These are phyloP conservation scores for Rhinocladiella mackenziei DNA, from an alignment of 2,329 filamentous ascomycete species.

Conservation along the genomic window DNA sequence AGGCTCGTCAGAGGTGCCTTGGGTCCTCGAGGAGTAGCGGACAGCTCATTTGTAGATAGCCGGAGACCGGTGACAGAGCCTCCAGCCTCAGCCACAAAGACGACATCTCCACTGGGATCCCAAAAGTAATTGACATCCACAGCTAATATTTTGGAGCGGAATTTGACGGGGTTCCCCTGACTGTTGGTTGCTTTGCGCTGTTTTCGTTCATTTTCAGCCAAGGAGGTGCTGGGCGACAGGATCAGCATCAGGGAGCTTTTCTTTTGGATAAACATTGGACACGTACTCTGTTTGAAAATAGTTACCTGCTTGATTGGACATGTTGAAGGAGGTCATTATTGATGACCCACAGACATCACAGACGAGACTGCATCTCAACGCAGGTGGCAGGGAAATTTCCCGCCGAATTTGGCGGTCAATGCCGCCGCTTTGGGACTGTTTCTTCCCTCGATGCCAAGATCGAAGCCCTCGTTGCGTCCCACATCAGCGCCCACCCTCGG, in stretches of 20 bases:
- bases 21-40: slow-evolving; percentile 62
- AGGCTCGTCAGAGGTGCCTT: slow-evolving; percentile 75
- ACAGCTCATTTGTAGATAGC: slow-evolving; percentile 25
- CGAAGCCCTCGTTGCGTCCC: too few relatives aligned
- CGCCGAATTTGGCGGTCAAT: too few relatives aligned
- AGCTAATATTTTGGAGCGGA: slow-evolving; percentile 83
- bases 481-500: too few relatives aligned
- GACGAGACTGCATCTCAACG: too few relatives aligned
- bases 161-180: slow-evolving; percentile 71
- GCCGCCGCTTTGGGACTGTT: too few relatives aligned
- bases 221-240: slow-evolving; percentile 42
- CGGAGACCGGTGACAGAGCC: slow-evolving; percentile 68
- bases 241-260: too few relatives aligned
- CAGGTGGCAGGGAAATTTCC: too few relatives aligned
- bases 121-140: slow-evolving; percentile 38
- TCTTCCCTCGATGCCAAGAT: too few relatives aligned
- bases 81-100: slow-evolving; percentile 85
- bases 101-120: slow-evolving; percentile 34
- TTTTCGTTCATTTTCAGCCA: slow-evolving; percentile 56
- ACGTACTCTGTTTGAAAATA: slow-evolving; percentile 91
- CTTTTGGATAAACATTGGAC: too few relatives aligned
- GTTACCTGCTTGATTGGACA: slow-evolving; percentile 68
- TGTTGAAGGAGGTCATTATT: slow-evolving; percentile 36
- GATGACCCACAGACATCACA: too few relatives aligned
- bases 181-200: slow-evolving; percentile 74